phyloP scores from a whole-genome alignment of 257 asterid species.

The Buddleja alternifolia region DNA sequence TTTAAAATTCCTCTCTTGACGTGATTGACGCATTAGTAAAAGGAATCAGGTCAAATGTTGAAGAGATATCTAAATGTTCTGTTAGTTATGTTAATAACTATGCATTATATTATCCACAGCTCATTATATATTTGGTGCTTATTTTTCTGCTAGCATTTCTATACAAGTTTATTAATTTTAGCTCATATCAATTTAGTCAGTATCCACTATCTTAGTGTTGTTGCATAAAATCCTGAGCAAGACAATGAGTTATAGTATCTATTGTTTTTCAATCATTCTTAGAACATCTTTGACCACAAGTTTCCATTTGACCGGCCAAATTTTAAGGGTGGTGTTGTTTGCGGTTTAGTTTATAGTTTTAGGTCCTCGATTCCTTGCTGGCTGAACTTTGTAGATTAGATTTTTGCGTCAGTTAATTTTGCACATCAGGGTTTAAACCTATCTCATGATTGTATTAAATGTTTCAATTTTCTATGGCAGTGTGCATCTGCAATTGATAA shows the following conservation, averaged over 20 bases:
- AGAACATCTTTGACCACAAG: slow-evolving; percentile 3
- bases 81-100: too few species aligned
- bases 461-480: slow-evolving; percentile 40
- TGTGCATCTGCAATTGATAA: slow-evolving; percentile 91
- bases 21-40: neutral
- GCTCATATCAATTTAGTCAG: slow-evolving; percentile 12
- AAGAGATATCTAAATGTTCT: neutral
- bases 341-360: neutral
- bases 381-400: slow-evolving; percentile 7
- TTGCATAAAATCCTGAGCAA: neutral
- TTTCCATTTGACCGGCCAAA: slow-evolving; percentile 10
- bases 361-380: slow-evolving; percentile 15
- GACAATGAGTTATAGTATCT: neutral
- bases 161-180: too few species aligned
- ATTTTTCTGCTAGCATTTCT: neutral
- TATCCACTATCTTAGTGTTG: neutral
- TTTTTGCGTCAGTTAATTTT: slow-evolving; percentile 14
- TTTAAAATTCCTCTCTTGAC: neutral
- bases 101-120: too few species aligned
- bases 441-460: slow-evolving; percentile 1
- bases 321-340: slow-evolving; percentile 12
- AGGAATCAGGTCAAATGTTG: neutral
- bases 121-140: slow-evolving; percentile 2
- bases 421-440: slow-evolving; percentile 11
- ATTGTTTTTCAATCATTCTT: slow-evolving; percentile 1